Evolutionary conservation across 192 early-diverging fungal genomes (phyloP).

Genomic region (Coemansia sp.): DNA sequence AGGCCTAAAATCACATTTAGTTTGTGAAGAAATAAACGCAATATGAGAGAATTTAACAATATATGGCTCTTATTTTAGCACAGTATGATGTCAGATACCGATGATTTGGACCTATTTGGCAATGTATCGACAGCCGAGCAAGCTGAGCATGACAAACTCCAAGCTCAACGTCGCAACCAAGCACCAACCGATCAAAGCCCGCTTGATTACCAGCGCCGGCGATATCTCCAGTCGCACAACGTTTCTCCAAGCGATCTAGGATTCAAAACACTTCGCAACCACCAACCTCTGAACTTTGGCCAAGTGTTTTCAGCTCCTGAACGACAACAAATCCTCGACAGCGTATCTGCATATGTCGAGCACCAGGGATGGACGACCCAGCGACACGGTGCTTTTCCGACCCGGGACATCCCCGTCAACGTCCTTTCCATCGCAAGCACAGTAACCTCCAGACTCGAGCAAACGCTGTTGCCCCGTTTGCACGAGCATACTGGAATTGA

Average conservation of each 20-base stretch:
- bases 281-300: conserved; percentile 29
- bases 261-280: conserved; percentile 14
- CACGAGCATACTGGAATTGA: conserved; percentile 31
- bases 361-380: conserved; percentile 39
- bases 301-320: conserved; percentile 14
- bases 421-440: neutral
- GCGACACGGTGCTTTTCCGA: conserved; percentile 59
- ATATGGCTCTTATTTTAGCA: neutral
- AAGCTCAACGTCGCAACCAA: neutral
- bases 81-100: neutral
- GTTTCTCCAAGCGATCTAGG: neutral
- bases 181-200: neutral
- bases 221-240: conserved; percentile 27
- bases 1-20: neutral
- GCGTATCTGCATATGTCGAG: neutral
- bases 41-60: neutral
- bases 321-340: conserved; percentile 30
- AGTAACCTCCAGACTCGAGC: conserved; percentile 5
- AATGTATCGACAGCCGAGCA: conserved; percentile 38
- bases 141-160: neutral
- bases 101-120: conserved; percentile 47
- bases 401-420: conserved; percentile 49
- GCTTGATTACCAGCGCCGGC: conserved; percentile 21
- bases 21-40: neutral
- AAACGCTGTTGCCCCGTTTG: conserved; percentile 18